Conservation (phyloP, 2,329 filamentous ascomycete genomes). For the Ophiobolus disseminans region DNA sequence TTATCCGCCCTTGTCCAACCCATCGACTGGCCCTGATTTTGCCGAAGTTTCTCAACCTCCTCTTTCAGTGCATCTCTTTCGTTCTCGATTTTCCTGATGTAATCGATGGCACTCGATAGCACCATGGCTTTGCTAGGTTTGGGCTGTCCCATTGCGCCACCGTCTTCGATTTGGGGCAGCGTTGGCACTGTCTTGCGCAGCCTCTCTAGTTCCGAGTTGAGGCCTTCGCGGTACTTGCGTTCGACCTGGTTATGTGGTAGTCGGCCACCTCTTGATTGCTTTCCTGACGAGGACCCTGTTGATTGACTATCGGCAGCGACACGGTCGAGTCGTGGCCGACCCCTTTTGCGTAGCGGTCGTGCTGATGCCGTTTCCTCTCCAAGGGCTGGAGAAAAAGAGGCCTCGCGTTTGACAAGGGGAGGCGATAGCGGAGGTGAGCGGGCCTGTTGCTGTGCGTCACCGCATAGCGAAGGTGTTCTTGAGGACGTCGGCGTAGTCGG, state of each 20-base stretch:
- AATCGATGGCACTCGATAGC: constrained; percentile 41
- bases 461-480: constrained; percentile 44
- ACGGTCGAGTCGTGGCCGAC: constrained; percentile 40
- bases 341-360: constrained; percentile 39
- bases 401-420: constrained; percentile 39
- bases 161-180: constrained; percentile 38
- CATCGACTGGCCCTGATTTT: constrained; percentile 9
- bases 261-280: constrained; percentile 27
- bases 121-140: constrained; percentile 46
- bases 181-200: constrained; percentile 37
- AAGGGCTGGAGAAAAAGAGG: constrained; percentile 25
- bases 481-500: constrained; percentile 28
- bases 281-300: constrained; percentile 20
- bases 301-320: constrained; percentile 21
- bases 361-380: constrained; percentile 32
- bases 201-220: constrained; percentile 41
- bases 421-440: constrained; percentile 38
- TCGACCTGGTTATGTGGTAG: constrained; percentile 48
- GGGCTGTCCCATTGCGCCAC: constrained; percentile 32
- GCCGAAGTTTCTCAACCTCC: constrained; percentile 36
- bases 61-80: constrained; percentile 35
- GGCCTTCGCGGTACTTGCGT: constrained; percentile 40
- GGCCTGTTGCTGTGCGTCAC: constrained; percentile 31
- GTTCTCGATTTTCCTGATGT: constrained; percentile 38
- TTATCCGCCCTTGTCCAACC: constrained; percentile 14